Base-by-base conservation (phyloP, 202 grass and related monocot genomes). In the Carex sylvatica region DNA sequence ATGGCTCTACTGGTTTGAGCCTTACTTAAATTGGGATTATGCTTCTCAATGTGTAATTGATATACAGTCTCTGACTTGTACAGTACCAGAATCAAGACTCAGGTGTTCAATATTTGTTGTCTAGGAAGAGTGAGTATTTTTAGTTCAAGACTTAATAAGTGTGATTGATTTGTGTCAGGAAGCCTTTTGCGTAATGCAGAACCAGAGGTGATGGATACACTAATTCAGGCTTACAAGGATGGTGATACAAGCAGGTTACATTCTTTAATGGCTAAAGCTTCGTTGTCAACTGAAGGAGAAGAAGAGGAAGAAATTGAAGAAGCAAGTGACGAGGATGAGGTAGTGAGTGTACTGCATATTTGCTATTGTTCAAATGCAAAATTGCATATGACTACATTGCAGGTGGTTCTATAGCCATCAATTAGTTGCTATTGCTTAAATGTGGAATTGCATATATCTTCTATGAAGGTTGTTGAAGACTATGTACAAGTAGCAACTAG, bases 141-240 rank as follows among this genome's bases (percentile, higher is more conserved):
- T 52, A 74, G 70, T 55, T 56, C 72, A 76, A 53, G 14, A 56
- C 72, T 76, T 56, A 58, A 56, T 58, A 19, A 58, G 61, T 82
- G 44, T 82, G 10, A 82, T 82, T 80, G 42, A 30, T 86, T 89
- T 87, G 42, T 66, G 54, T 85, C 81, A 95, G 95, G 92, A 84
- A 90, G 89, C 59, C 92, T 98, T 84, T 74, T 98, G 52, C 92
- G 95, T 7, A 36, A 86, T 86, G 95, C 87, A 86, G 84, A 91
- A 75, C 95, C 92, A 46, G 91, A 98, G 83, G 68, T 98, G 83
- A 95, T 98, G 92, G 95, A 98, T 87, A 86, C 87, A 85, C 84
- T 98, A 83, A 91, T 98, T 88, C 87, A 95, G 67, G 86, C 91
- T 59, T 91, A 82, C 54, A 98, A 95, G 84, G 88, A 93, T 87